phyloP scores from a whole-genome alignment of 2,329 filamentous ascomycete species.

The Exophiala mesophila region DNA sequence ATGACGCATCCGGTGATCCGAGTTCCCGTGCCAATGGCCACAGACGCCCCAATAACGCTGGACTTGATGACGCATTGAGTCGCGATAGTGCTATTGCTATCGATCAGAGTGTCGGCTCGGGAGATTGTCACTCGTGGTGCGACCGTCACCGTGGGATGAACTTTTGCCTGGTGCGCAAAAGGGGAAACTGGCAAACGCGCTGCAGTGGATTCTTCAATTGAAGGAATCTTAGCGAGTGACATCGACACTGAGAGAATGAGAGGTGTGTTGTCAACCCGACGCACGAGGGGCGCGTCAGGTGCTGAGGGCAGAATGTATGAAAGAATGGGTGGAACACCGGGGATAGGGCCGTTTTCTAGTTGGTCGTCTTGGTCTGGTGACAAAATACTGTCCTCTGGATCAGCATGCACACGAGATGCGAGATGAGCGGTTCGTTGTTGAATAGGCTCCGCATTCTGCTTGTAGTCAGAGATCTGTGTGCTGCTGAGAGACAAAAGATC shows the following conservation, averaged over 20 bases:
- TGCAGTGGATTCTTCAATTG: slow-evolving; percentile 51
- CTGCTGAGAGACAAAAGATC: slow-evolving; percentile 51
- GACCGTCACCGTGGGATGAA: slow-evolving; percentile 77
- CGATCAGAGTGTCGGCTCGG: slow-evolving; percentile 74
- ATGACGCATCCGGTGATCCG: slow-evolving; percentile 81
- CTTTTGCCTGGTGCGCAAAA: slow-evolving; percentile 72
- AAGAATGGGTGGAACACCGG: slow-evolving; percentile 24
- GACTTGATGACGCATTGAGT: slow-evolving; percentile 92
- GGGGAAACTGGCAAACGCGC: slow-evolving; percentile 62
- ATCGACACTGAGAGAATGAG: slow-evolving; percentile 78
- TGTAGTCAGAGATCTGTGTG: slow-evolving; percentile 39
- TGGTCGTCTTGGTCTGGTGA: slow-evolving; percentile 16
- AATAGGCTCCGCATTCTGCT: slow-evolving; percentile 10
- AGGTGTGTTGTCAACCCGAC: slow-evolving; percentile 81
- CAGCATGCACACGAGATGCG: slow-evolving; percentile 31
- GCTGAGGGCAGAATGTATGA: slow-evolving; percentile 54
- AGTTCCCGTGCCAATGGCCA: slow-evolving; percentile 78
- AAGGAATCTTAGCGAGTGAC: slow-evolving; percentile 73
- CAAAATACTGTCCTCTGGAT: slow-evolving; percentile 21
- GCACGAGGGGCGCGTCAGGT: slow-evolving; percentile 61
- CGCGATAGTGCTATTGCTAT: slow-evolving; percentile 81
- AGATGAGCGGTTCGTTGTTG: slow-evolving; percentile 21
- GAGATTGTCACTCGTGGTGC: slow-evolving; percentile 77
- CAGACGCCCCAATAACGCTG: slow-evolving; percentile 79
- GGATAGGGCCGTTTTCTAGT: slow-evolving; percentile 15